Conservation (phyloP, 768 basidiomycete species). For the Auricularia sp. region DNA sequence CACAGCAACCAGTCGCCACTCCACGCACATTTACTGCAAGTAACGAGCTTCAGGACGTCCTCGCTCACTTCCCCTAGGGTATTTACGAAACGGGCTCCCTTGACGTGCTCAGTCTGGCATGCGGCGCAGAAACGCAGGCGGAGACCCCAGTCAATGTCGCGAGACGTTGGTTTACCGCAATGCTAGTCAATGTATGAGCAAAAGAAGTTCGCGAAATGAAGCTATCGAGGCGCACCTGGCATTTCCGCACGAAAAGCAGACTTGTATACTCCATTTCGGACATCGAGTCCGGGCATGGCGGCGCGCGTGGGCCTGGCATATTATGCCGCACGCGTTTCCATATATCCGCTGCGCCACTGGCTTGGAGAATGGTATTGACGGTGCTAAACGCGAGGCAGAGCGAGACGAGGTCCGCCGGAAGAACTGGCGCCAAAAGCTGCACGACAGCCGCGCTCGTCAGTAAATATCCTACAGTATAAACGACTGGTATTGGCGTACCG, state of each 20-base stretch:
- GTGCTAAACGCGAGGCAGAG: no score
- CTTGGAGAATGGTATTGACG: neutral
- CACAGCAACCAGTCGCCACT: neutral
- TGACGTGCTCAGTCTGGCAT: neutral
- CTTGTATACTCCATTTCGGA: neutral
- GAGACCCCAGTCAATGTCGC: neutral
- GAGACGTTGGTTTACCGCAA: neutral
- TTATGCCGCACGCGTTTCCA: neutral
- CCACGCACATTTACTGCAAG: neutral
- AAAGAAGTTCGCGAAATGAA: neutral
- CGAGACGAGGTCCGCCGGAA: no score
- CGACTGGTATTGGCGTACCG: no score
- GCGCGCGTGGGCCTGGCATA: neutral
- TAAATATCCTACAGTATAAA: no score
- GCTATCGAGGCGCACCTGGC: neutral
- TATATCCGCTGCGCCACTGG: neutral
- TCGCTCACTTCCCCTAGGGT: neutral
- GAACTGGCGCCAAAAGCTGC: no score
- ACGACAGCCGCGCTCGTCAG: no score
- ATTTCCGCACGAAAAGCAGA: neutral
- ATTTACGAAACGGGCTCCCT: neutral
- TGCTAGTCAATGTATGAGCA: neutral
- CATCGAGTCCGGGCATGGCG: neutral
- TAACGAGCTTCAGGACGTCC: neutral
- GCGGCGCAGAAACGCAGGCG: neutral